These are phyloP conservation scores for Phyllosticta citriasiana DNA, from an alignment of 2,329 filamentous ascomycete species.

Conservation along the genomic window DNA sequence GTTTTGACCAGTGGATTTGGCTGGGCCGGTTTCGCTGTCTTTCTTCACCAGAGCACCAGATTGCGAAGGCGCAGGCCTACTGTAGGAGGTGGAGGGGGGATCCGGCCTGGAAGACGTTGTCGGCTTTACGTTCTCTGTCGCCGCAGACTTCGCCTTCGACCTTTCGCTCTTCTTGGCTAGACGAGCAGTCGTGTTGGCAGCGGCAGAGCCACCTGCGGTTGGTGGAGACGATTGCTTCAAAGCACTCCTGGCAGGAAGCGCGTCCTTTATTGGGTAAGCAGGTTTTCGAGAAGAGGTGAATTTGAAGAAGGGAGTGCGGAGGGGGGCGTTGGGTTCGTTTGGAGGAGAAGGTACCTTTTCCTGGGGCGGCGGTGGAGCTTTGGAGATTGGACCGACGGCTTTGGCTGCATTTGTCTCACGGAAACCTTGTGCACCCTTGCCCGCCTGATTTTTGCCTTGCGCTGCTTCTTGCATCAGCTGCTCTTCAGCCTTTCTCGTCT, in stretches of 20 bases:
- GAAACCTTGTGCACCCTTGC: not conserved
- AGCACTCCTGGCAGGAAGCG: not conserved
- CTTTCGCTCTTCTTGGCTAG: not conserved
- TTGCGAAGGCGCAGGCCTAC: not conserved
- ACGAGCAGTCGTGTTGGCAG: not conserved
- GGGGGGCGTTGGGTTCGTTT: not conserved
- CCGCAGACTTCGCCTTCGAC: not conserved
- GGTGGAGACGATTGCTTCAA: not conserved
- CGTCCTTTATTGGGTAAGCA: not conserved
- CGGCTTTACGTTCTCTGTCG: too few relatives aligned
- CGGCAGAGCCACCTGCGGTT: too few relatives aligned
- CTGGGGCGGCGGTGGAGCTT: not conserved
- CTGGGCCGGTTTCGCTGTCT: too few relatives aligned
- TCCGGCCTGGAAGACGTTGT: not conserved
- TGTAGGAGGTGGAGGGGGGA: not conserved
- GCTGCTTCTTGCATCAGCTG: too few relatives aligned
- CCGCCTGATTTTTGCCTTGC: not conserved
- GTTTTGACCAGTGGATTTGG: too few relatives aligned
- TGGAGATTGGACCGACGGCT: not conserved
- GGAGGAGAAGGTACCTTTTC: not conserved
- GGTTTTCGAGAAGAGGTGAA: not conserved
- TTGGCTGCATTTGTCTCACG: not conserved
- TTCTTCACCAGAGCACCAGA: too few relatives aligned
- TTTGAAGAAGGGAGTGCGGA: not conserved
- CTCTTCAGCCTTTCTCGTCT: too few relatives aligned